Conservation (phyloP, 345 rosid genomes). For the Syzygium aqueum region DNA sequence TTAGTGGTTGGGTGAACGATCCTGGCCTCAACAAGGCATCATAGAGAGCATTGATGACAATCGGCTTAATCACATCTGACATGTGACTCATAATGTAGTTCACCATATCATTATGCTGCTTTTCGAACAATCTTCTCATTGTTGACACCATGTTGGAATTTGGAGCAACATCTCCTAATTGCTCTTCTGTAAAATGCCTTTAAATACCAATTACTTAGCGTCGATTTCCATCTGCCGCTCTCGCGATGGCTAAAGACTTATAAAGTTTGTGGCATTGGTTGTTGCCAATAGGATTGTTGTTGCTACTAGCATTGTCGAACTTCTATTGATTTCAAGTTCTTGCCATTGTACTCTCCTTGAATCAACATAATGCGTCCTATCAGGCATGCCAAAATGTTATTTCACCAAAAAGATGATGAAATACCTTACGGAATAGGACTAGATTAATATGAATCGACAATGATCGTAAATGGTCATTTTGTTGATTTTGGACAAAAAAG, state of each 20-base stretch:
- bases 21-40: neutral
- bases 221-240: neutral
- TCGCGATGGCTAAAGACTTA: neutral
- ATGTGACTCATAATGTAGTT: neutral
- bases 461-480: neutral
- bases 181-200: neutral
- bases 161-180: neutral
- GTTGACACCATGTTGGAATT: neutral
- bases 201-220: neutral
- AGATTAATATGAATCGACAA: neutral
- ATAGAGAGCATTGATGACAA: neutral
- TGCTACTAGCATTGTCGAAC: fast-evolving
- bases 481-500: neutral
- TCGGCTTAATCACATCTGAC: neutral
- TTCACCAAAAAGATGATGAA: neutral
- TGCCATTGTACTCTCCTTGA: neutral
- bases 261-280: neutral
- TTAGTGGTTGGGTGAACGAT: neutral
- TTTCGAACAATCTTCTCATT: neutral
- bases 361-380: neutral
- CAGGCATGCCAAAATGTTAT: fast-evolving
- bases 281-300: neutral
- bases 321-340: neutral
- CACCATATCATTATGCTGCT: neutral
- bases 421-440: neutral